These are phyloP conservation scores for Phytophthora ramorum DNA, from an alignment of 352 stramenopile species.

Conservation along the genomic window DNA sequence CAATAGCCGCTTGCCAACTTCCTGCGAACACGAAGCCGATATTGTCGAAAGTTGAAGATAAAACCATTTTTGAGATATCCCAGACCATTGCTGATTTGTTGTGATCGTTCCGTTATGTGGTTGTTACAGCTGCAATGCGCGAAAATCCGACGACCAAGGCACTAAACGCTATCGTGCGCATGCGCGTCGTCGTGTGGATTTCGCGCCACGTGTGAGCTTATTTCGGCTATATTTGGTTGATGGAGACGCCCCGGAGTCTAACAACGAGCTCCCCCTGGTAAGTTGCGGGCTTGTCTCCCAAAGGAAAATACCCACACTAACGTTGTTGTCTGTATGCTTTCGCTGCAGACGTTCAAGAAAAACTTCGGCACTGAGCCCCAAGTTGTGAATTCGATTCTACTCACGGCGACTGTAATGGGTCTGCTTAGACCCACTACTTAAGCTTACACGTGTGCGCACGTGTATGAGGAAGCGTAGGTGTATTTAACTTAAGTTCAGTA, in stretches of 20 bases:
- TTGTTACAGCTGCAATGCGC: background rate
- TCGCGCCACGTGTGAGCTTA: background rate
- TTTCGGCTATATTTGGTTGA: background rate
- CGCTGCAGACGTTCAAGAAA: background rate
- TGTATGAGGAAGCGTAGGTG: too few species aligned
- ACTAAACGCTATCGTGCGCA: background rate
- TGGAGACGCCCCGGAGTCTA: background rate
- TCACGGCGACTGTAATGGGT: too few species aligned
- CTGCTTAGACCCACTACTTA: too few species aligned
- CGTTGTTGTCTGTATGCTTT: too few species aligned
- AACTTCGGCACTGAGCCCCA: background rate
- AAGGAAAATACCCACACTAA: too few species aligned
- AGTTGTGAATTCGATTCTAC: background rate
- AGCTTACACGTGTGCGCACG: too few species aligned
- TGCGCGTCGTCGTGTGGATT: conserved; percentile 1
- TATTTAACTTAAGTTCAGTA: too few species aligned
- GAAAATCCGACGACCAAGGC: background rate
- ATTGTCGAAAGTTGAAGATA: background rate
- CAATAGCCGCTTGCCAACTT: background rate
- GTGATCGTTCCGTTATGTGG: background rate
- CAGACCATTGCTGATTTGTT: background rate
- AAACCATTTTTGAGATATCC: background rate
- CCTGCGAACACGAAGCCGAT: background rate
- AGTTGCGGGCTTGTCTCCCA: background rate
- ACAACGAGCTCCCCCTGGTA: background rate